A percentile compares a stretch with the other conserved stretches of the same genome.
Conservation (phyloP, 2,329 filamentous ascomycete species). For the Sclerotinia minor region DNA sequence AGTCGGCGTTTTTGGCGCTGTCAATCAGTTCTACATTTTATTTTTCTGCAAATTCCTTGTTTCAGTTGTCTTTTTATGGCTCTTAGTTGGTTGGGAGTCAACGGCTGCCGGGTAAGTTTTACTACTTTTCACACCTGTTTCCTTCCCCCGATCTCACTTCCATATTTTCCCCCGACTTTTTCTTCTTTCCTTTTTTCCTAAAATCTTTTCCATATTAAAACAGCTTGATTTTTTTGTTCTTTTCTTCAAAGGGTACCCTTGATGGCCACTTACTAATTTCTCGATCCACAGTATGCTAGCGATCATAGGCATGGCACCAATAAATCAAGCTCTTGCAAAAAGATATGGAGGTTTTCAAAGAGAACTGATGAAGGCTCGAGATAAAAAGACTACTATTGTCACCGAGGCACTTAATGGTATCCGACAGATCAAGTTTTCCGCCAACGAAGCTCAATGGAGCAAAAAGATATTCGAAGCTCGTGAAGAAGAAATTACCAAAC, state of each 20-base stretch:
- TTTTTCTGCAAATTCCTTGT: slow-evolving; percentile 62
- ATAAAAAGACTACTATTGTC: slow-evolving; percentile 70
- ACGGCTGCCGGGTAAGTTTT: slow-evolving; percentile 52
- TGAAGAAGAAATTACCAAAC: slow-evolving; percentile 62
- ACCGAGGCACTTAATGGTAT: slow-evolving; percentile 76
- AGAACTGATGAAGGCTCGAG: slow-evolving; percentile 69
- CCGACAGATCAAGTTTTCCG: slow-evolving; percentile 79
- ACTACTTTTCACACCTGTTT: not conserved
- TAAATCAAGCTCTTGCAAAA: slow-evolving; percentile 66
- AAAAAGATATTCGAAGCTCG: slow-evolving; percentile 64
- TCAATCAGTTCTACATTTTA: slow-evolving; percentile 62
- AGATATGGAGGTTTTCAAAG: slow-evolving; percentile 64
- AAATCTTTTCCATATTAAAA: too few relatives aligned
- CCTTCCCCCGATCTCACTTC: not conserved
- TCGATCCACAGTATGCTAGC: slow-evolving; percentile 51
- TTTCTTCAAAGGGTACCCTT: too few relatives aligned
- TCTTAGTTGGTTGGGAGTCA: slow-evolving; percentile 70
- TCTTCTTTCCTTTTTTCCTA: too few relatives aligned
- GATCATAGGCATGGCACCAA: slow-evolving; percentile 61
- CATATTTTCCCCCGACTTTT: not conserved
- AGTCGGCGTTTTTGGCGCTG: slow-evolving; percentile 63
- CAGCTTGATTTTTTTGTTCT: not conserved
- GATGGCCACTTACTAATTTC: not conserved
- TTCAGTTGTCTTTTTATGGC: slow-evolving; percentile 62
- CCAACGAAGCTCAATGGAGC: slow-evolving; percentile 72